Base-by-base conservation (phyloP, 2,329 filamentous ascomycete genomes). In the Colletotrichum sp. region DNA sequence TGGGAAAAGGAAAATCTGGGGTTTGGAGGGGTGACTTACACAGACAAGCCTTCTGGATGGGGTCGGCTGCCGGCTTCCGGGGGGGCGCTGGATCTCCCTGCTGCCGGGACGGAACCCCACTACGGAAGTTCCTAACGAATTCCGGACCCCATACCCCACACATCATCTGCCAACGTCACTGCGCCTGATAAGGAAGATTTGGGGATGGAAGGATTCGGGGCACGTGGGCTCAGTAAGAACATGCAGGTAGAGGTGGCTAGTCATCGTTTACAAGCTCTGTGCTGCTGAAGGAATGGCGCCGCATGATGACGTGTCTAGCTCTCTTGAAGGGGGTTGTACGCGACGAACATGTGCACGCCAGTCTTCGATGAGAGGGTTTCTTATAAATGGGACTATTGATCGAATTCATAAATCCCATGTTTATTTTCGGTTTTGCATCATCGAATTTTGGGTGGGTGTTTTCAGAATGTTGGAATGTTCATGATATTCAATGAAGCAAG, bases 101-200 rank as follows among this genome's bases (percentile, higher is more conserved):
- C 44, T 52, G 44, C 44, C 44, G 44, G 44, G n/a, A 21, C 44
- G 44, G 21, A 65, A 65, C 62, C 32, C 62, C 62, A 36, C 62
- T 65, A 36, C 62, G 62, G 62, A 65, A 65, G 62, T 39, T 65
- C 62, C 62, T 65, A 65, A 39, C 16, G 62, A 36, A 32, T 65
- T 65, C 62, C 62, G 62, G 36, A 52, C 44, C 44, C 44, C 44
- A 52, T 52, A 52, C 44, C 44, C 44, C 44, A 52, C 44, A 52
- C n/a, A 52, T 52, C 6, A 21, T 52, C 44, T 65, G 62, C n/a
- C 15, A 52, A 52, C 44, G 44, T 52, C 44, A 52, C 12, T 21
- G 44, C 44, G 12, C 44, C 39, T 13, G 44, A 52, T 52, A 52
- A 21, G 10, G 44, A 52, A 52, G n/a, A 52, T 52, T 21, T 52